Evolutionary conservation across 768 basidiomycete genomes (phyloP), one percentile per base, ranked within the genome.

Genomic region (Suillus ampliporus): DNA sequence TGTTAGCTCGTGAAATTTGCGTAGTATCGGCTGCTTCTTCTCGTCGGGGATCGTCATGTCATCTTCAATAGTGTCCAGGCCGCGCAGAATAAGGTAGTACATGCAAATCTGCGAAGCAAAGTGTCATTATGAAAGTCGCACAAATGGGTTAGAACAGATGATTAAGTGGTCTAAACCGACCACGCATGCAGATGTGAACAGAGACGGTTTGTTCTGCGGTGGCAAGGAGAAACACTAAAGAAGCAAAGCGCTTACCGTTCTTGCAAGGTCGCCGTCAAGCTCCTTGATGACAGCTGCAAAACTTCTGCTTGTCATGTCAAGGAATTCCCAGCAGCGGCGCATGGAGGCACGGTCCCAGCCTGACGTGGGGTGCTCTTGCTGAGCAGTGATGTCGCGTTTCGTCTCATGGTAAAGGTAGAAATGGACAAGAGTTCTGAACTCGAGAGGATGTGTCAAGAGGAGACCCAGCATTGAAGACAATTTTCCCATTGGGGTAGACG

Each of bases 1-100:
- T 5, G 91, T 89, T 68, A 90, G 86, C 69, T 87, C 75, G 78
- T 96, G 90, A 78, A 98, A 95, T 1, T 86, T 78, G 11, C 93
- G 87, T 38, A 99, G 82, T 34, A 98, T 70, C 3, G 93, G 90
- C 59, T 95, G 92, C 74, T 99, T 99, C 68, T 89, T 75, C 19
- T 86, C 79, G 75, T 95, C 93, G 1, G 92, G 84, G 61, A 99
- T 86, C 0, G 95, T 92, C 95, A 98, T 98, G 79, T 99, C 97
- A 76, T 99, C 97, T 76, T 99, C 97, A 65, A 99, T 86, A 5
- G 97, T 99, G 75, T 99, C 97, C n/a, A 98, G 81, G 6, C 88
- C 97, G 23, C 97, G 88, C 7, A 99, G 84, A 6, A 96, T 91
- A 47, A 99, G 86, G 77, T 99, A 99, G 77, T 97, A 99, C 63